Conservation (phyloP, 2,329 filamentous ascomycete genomes). For the Microdochium nivale region DNA sequence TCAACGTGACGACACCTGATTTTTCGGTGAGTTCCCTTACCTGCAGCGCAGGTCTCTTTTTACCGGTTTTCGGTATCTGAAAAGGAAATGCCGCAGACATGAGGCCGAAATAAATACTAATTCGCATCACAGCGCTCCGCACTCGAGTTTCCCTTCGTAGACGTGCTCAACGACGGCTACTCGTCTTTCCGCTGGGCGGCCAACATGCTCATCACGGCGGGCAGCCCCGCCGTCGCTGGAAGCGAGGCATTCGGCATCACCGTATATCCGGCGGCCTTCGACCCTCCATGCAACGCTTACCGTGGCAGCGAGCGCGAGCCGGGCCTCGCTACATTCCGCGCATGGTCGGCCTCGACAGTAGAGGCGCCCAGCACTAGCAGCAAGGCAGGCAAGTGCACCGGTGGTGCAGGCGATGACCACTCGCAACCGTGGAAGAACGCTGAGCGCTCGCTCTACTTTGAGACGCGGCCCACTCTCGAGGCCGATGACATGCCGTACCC, state of each 20-base stretch:
- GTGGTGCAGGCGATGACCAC: constrained; percentile 6
- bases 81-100: no score
- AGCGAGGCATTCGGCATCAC: constrained; percentile 36
- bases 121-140: constrained; percentile 31
- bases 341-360: neutral
- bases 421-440: constrained; percentile 8
- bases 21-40: constrained; percentile 41
- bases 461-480: constrained; percentile 9
- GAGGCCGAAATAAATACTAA: constrained; percentile 12
- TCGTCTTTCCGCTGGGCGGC: constrained; percentile 43
- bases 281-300: constrained; percentile 42
- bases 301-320: constrained; percentile 13
- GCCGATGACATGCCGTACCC: constrained; percentile 19
- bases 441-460: constrained; percentile 19
- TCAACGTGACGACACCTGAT: constrained; percentile 30
- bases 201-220: constrained; percentile 34
- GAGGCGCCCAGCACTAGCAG: no score
- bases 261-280: constrained; percentile 31
- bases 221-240: constrained; percentile 33
- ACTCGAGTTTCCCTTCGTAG: constrained; percentile 47
- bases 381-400: neutral
- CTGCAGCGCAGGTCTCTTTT: no score
- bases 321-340: constrained; percentile 2
- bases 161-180: constrained; percentile 38
- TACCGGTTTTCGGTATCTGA: no score